A percentile compares a stretch with the other conserved stretches of the same genome.
phyloP scores from a whole-genome alignment of 768 basidiomycete genomes.

The Leccinum uliginosum region DNA sequence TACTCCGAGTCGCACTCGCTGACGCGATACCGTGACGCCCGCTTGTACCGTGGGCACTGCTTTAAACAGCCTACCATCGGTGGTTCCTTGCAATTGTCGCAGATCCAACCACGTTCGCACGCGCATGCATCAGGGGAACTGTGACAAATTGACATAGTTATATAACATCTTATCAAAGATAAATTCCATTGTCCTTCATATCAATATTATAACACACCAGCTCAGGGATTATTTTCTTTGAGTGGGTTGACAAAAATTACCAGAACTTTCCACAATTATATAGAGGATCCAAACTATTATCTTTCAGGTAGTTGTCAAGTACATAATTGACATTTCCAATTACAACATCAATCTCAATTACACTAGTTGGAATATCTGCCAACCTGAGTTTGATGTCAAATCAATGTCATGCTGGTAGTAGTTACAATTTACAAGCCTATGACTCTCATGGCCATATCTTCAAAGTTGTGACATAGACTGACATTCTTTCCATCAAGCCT shows the following conservation, averaged over 20 bases:
- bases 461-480: too few relatives aligned
- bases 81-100: constrained; percentile 19
- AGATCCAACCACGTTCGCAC: constrained; percentile 18
- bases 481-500: too few relatives aligned
- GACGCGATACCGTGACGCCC: constrained; percentile 16
- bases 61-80: constrained; percentile 8
- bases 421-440: too few relatives aligned
- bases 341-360: too few relatives aligned
- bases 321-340: not conserved
- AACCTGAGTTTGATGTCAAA: not conserved
- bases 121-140: constrained; percentile 6
- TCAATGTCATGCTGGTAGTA: too few relatives aligned
- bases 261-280: not conserved
- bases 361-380: too few relatives aligned
- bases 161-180: not conserved
- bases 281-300: not conserved
- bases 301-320: not conserved
- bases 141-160: not conserved
- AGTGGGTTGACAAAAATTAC: not conserved
- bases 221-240: not conserved
- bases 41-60: constrained; percentile 15
- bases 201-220: not conserved
- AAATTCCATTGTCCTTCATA: not conserved
- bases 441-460: too few relatives aligned
- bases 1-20: constrained; percentile 21